Evolutionary conservation across 2,329 filamentous ascomycete species (phyloP).

Genomic region (Diaporthe ampelina): DNA sequence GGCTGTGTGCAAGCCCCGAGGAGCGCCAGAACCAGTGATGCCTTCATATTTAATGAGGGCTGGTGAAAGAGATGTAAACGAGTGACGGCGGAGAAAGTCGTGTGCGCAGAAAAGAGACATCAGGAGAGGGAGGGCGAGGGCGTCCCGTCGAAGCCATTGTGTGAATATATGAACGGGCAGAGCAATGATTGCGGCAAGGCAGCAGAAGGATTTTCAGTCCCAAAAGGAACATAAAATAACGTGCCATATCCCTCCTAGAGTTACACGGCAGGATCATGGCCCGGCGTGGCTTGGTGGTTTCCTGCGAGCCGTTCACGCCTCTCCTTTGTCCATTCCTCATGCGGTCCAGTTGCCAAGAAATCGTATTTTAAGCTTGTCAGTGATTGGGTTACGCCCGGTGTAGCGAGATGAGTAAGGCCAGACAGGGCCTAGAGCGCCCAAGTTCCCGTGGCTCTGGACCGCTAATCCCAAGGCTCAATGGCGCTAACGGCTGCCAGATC

Average conservation of each 20-base stretch:
- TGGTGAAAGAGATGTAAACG: slow-evolving; percentile 1
- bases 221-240: not conserved
- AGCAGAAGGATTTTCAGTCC: not conserved
- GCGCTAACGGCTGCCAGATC: slow-evolving; percentile 19
- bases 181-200: not conserved
- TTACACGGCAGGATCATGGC: slow-evolving; percentile 34
- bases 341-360: slow-evolving; percentile 20
- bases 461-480: not conserved
- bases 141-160: slow-evolving; percentile 11
- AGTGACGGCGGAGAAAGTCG: slow-evolving; percentile 31
- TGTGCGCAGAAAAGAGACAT: slow-evolving; percentile 13
- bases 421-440: slow-evolving; percentile 24
- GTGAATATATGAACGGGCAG: slow-evolving; percentile 4
- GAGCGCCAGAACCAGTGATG: slow-evolving; percentile 33
- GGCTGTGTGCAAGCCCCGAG: slow-evolving; percentile 19
- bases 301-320: slow-evolving; percentile 2
- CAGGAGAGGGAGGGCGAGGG: slow-evolving; percentile 3
- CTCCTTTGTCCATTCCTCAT: slow-evolving; percentile 27
- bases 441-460: slow-evolving; percentile 14
- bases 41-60: slow-evolving; percentile 37
- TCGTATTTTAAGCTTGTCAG: slow-evolving; percentile 39
- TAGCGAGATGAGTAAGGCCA: slow-evolving; percentile 37
- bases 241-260: slow-evolving; percentile 19
- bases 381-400: slow-evolving; percentile 24
- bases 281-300: slow-evolving; percentile 32